Evolutionary conservation across 2,329 filamentous ascomycete genomes (phyloP).

Genomic region (Xenoacremonium recifei): DNA sequence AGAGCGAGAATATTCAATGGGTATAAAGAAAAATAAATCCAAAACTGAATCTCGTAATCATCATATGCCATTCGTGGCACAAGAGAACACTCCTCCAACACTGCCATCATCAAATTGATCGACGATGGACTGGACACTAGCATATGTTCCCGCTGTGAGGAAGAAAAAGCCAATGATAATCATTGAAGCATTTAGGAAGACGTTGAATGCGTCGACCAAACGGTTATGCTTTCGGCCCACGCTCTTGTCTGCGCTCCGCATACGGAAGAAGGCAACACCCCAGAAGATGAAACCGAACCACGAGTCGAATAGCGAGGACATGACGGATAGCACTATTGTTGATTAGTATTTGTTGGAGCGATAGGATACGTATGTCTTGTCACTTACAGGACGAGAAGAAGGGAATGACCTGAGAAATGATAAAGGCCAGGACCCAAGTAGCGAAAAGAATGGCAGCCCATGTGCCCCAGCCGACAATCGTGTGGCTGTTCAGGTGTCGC

Average conservation of each 20-base stretch:
- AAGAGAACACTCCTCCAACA: constrained; percentile 74
- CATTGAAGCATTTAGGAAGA: constrained; percentile 69
- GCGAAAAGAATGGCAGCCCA: constrained; percentile 70
- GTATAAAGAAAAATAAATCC: no score
- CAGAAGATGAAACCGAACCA: constrained; percentile 97
- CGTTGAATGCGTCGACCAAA: constrained; percentile 50
- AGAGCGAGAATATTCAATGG: no score
- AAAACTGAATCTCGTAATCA: no score
- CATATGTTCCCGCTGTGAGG: constrained; percentile 78
- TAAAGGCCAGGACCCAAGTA: constrained; percentile 85
- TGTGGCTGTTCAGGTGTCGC: constrained; percentile 78
- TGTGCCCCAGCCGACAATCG: constrained; percentile 72
- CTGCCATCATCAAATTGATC: constrained; percentile 63
- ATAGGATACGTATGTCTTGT: no score
- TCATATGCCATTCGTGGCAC: constrained; percentile 64
- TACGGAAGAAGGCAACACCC: constrained; percentile 77
- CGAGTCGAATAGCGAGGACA: constrained; percentile 88
- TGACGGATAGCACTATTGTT: constrained; percentile 60
- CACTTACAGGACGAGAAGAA: constrained; percentile 78
- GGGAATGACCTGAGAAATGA: constrained; percentile 89
- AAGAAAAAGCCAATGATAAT: constrained; percentile 79
- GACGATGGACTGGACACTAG: constrained; percentile 71
- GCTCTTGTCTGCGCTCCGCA: constrained; percentile 63
- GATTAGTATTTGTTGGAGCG: not conserved
- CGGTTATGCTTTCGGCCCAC: constrained; percentile 51